Percentiles rank a stretch among this genome's conserved stretches.
Evolutionary conservation across 352 stramenopile genomes (phyloP).

Genomic region (Thalassiosira hispida): DNA sequence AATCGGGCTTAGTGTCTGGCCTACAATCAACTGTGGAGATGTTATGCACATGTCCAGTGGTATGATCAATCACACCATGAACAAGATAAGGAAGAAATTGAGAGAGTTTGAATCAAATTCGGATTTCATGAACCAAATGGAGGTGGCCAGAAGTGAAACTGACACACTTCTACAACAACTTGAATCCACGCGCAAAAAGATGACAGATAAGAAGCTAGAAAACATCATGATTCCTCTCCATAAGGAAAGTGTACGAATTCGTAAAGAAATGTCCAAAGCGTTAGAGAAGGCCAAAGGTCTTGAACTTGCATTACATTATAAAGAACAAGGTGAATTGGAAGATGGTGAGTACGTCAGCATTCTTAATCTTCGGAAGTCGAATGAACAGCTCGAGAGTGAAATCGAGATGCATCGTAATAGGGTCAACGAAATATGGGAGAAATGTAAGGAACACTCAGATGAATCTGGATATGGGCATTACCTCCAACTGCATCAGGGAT

Average conservation of each 20-base stretch:
- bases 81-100: neutral
- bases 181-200: neutral
- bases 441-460: constrained; percentile 22
- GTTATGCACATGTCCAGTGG: neutral
- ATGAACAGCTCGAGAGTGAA: neutral
- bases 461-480: constrained; percentile 7
- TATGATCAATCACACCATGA: neutral
- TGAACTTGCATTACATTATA: neutral
- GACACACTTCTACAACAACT: neutral
- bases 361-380: neutral
- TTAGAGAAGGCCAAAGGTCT: neutral
- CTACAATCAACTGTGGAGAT: neutral
- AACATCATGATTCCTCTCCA: constrained; percentile 2
- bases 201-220: neutral
- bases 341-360: constrained; percentile 3
- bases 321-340: neutral
- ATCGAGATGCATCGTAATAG: neutral
- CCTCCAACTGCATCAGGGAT: constrained; percentile 14
- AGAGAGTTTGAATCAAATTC: neutral
- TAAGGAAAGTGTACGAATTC: neutral
- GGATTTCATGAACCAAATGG: neutral
- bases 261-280: neutral
- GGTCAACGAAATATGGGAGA: constrained; percentile 5
- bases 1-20: neutral
- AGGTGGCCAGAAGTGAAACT: neutral